phyloP scores from a whole-genome alignment of 139 green algal genomes.

The Astrephomene gubernaculifera region DNA sequence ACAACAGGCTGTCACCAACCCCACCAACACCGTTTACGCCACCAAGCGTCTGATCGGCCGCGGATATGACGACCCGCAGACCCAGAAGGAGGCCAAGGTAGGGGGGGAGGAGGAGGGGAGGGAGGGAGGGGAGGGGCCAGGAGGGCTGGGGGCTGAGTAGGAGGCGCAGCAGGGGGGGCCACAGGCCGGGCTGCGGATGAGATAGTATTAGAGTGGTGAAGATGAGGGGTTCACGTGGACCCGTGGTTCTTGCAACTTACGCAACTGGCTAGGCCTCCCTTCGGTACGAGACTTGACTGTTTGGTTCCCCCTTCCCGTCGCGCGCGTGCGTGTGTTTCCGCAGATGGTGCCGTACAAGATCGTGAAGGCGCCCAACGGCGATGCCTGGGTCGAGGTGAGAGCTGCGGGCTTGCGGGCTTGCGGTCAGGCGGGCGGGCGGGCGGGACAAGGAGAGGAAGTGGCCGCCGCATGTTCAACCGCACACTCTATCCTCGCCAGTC shows the following conservation, averaged over 20 bases:
- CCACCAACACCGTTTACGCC: slow-evolving; percentile 97
- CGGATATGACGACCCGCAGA: slow-evolving; percentile 90
- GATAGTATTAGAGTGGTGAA: no score
- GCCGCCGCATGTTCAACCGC: no score
- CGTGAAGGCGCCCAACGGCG: slow-evolving; percentile 87
- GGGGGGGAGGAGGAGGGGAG: not conserved
- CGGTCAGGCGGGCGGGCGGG: not conserved
- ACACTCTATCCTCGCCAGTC: no score
- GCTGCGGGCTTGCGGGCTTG: not conserved
- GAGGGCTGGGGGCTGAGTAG: no score
- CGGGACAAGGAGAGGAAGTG: not conserved
- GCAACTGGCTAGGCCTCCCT: no score
- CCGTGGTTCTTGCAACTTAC: no score
- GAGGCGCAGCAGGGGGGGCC: no score
- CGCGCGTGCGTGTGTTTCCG: no score
- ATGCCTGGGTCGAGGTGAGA: slow-evolving; percentile 96
- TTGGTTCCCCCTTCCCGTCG: no score
- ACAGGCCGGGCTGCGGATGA: no score
- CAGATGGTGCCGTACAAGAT: slow-evolving; percentile 99
- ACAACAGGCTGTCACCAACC: slow-evolving; percentile 96
- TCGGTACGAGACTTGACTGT: no score
- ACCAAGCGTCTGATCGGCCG: slow-evolving; percentile 98
- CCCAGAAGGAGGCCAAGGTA: slow-evolving; percentile 94
- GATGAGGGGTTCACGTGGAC: no score
- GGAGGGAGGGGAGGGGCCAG: not conserved